Percentiles rank a stretch among this genome's conserved stretches.
phyloP scores from a whole-genome alignment of 2,329 filamentous ascomycete genomes.

The Venturia nashicola region DNA sequence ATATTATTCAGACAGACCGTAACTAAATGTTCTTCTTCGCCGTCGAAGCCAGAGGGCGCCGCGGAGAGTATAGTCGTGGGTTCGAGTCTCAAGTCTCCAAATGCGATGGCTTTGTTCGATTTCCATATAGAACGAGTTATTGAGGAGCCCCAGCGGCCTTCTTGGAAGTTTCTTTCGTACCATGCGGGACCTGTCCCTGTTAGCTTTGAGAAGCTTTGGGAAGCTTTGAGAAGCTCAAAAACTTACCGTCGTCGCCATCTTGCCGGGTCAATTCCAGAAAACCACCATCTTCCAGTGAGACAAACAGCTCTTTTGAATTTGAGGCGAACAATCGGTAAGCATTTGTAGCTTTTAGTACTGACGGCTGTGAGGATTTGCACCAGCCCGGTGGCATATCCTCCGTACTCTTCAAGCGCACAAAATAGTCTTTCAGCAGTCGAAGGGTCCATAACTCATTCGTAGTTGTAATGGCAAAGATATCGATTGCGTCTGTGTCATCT shows the following conservation, averaged over 20 bases:
- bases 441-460: constrained; percentile 74
- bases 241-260: constrained; percentile 17
- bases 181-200: constrained; percentile 30
- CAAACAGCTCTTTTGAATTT: constrained; percentile 47
- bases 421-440: constrained; percentile 70
- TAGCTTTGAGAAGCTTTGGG: background rate
- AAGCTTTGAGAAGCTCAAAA: no score
- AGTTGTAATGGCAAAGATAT: constrained; percentile 67
- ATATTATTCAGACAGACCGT: constrained; percentile 83
- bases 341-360: constrained; percentile 63
- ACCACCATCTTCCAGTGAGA: constrained; percentile 70
- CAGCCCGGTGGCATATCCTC: constrained; percentile 65
- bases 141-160: constrained; percentile 59
- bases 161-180: constrained; percentile 62
- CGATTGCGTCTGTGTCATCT: constrained; percentile 63
- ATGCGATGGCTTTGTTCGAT: constrained; percentile 49
- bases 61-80: constrained; percentile 37
- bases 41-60: constrained; percentile 15
- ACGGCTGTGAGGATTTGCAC: constrained; percentile 61
- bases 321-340: constrained; percentile 47
- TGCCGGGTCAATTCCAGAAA: constrained; percentile 14
- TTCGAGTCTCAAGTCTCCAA: constrained; percentile 51
- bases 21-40: constrained; percentile 46
- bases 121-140: constrained; percentile 52
- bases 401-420: constrained; percentile 55